Evolutionary conservation across 768 basidiomycete genomes (phyloP), one percentile per base, ranked within the genome.

Genomic region (Fomitopsis serialis): DNA sequence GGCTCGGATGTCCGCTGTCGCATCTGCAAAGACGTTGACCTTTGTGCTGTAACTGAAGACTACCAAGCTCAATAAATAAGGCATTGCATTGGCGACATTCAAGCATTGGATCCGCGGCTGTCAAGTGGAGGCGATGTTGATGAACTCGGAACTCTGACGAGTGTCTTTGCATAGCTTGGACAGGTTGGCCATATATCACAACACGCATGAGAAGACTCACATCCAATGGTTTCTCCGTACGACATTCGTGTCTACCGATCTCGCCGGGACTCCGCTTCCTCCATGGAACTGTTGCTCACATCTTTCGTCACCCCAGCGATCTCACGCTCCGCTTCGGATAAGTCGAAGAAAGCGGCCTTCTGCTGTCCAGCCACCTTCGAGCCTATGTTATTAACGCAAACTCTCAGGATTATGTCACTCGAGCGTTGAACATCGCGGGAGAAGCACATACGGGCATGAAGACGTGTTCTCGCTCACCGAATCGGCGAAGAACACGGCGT

Each of bases 401-500:
- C 10, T 21, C 21, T 45, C 17, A 24, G 25, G 11, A 24, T 24
- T 13, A 29, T 5, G 29, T 19, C 15, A 15, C 37, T 17, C 6
- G 7, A 40, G 37, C n/a, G n/a, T n/a, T n/a, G 15, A 40, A 15
- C 37, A 40, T 40, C 13, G 35, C 48, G 48, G 32, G 46, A 27
- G 46, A 48, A 48, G 19, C 44, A 73, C 81, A 64, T 57, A 86
- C 85, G 22, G 82, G 80, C 66, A 76, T 78, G 66, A 85, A 88
- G 24, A 86, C 81, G 64, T 88, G 85, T 22, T 88, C 85, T 45
- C 74, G 71, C n/a, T 84, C 80, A 3, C 85, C 85, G 65, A 80
- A 87, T 88, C 84, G 48, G 79, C 77, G 52, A 82, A 66, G 63
- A 88, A 83, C 21, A 83, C 70, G 2, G 75, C 75, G 56, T 87